Evolutionary conservation across 352 stramenopile species (phyloP).

Genomic region (Phytophthora hybrid): DNA sequence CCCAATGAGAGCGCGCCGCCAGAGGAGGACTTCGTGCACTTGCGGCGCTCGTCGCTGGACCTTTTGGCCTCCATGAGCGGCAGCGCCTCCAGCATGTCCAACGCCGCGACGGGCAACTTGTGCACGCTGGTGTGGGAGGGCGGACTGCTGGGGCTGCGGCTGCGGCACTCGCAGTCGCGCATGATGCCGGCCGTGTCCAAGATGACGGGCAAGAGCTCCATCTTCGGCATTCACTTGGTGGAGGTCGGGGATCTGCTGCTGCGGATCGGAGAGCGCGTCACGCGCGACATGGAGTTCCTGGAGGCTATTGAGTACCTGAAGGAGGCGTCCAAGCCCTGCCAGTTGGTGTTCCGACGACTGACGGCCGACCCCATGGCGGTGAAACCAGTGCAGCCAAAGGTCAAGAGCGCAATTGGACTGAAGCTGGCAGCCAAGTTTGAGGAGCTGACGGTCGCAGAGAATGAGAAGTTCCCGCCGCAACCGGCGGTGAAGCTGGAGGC

Average conservation of each 20-base stretch:
- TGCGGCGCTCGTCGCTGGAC: slow-evolving; percentile 76
- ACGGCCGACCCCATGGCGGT: slow-evolving; percentile 80
- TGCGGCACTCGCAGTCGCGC: slow-evolving; percentile 84
- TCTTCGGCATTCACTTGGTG: slow-evolving; percentile 87
- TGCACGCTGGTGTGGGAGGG: slow-evolving; percentile 89
- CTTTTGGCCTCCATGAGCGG: slow-evolving; percentile 72
- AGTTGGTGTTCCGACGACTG: slow-evolving; percentile 78
- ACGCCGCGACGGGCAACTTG: slow-evolving; percentile 62
- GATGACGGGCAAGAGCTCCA: slow-evolving; percentile 86
- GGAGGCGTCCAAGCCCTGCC: slow-evolving; percentile 77
- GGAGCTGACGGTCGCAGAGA: slow-evolving; percentile 72
- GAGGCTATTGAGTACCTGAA: slow-evolving; percentile 88
- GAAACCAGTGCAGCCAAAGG: slow-evolving; percentile 75
- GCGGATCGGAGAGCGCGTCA: slow-evolving; percentile 73
- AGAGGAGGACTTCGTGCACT: slow-evolving; percentile 69
- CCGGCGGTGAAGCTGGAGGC: slow-evolving; percentile 81
- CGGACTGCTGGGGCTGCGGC: slow-evolving; percentile 72
- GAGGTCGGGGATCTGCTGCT: slow-evolving; percentile 86
- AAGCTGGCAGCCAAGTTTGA: slow-evolving; percentile 83
- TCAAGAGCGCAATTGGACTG: slow-evolving; percentile 75
- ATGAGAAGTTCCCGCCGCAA: slow-evolving; percentile 70
- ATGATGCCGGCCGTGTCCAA: slow-evolving; percentile 87
- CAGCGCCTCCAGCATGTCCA: slow-evolving; percentile 70
- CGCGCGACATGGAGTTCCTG: slow-evolving; percentile 85
- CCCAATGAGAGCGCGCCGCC: slow-evolving; percentile 69